phyloP scores from a whole-genome alignment of 352 stramenopile genomes.

The Phytophthora meadii region DNA sequence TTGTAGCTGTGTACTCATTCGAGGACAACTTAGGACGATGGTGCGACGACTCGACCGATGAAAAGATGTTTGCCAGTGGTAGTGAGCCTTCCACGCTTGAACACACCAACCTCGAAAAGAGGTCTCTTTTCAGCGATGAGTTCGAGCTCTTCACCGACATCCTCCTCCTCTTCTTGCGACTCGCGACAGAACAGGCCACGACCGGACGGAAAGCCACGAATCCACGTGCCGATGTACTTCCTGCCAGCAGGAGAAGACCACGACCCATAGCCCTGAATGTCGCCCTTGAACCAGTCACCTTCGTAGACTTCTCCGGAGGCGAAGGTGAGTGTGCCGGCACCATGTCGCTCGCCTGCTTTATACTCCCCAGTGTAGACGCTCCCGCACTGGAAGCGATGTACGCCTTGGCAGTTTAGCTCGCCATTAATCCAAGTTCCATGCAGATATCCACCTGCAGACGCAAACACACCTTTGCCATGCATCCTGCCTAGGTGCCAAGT shows the following conservation, averaged over 20 bases:
- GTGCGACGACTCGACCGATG: conserved; percentile 46
- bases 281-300: conserved; percentile 60
- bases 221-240: conserved; percentile 67
- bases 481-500: conserved; percentile 61
- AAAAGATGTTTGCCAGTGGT: conserved; percentile 49
- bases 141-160: conserved; percentile 22
- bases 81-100: conserved; percentile 52
- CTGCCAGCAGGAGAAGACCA: conserved; percentile 56
- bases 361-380: conserved; percentile 68
- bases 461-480: conserved; percentile 74
- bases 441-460: conserved; percentile 37
- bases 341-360: conserved; percentile 47
- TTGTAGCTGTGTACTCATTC: neutral
- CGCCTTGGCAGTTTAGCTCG: conserved; percentile 47
- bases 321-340: conserved; percentile 68
- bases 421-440: conserved; percentile 59
- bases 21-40: conserved; percentile 9
- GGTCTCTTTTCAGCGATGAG: conserved; percentile 19
- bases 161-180: conserved; percentile 24
- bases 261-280: conserved; percentile 69
- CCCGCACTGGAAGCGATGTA: conserved; percentile 65
- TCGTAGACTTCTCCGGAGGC: conserved; percentile 71
- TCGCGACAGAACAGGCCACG: conserved; percentile 59
- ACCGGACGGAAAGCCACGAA: conserved; percentile 57
- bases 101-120: conserved; percentile 46